Conservation (phyloP, 2,329 filamentous ascomycete genomes). For the Dactylellina leptospora region DNA sequence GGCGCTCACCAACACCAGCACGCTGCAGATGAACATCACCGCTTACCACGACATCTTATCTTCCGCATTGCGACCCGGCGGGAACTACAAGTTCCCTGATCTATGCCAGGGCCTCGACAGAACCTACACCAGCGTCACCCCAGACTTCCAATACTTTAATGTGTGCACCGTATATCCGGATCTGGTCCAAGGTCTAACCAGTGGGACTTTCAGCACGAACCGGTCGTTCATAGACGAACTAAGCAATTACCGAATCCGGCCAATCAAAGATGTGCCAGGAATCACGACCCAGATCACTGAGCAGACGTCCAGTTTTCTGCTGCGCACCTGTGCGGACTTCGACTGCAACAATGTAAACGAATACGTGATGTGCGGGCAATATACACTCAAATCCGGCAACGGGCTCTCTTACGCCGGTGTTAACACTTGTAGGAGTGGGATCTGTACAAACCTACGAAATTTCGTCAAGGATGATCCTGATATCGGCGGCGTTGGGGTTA, state of each 20-base stretch:
- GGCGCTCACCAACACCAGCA: not conserved
- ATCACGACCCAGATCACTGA: slow-evolving; percentile 30
- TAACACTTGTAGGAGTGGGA: slow-evolving; percentile 22
- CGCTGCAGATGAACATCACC: slow-evolving; percentile 22
- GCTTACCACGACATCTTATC: slow-evolving; percentile 22
- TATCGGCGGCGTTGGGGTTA: slow-evolving; percentile 46
- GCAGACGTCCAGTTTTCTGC: slow-evolving; percentile 15
- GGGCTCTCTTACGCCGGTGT: slow-evolving; percentile 13
- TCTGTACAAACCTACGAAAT: slow-evolving; percentile 28
- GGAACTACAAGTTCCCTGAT: slow-evolving; percentile 32
- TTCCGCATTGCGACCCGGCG: slow-evolving; percentile 15
- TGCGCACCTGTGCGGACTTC: slow-evolving; percentile 24
- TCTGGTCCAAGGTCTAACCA: slow-evolving; percentile 21
- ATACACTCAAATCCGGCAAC: slow-evolving; percentile 7
- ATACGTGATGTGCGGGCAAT: slow-evolving; percentile 9
- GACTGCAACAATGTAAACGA: slow-evolving; percentile 26
- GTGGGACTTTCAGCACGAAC: slow-evolving; percentile 22
- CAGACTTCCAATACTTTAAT: slow-evolving; percentile 37
- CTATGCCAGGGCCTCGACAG: slow-evolving; percentile 22
- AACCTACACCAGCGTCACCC: slow-evolving; percentile 8
- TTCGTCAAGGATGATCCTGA: slow-evolving; percentile 49
- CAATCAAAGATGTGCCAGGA: slow-evolving; percentile 17
- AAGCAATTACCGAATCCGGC: slow-evolving; percentile 20
- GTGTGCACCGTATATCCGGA: slow-evolving; percentile 44
- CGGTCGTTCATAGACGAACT: slow-evolving; percentile 39